phyloP scores from a whole-genome alignment of 208 protist genomes.

The Phytomonas serpens region DNA sequence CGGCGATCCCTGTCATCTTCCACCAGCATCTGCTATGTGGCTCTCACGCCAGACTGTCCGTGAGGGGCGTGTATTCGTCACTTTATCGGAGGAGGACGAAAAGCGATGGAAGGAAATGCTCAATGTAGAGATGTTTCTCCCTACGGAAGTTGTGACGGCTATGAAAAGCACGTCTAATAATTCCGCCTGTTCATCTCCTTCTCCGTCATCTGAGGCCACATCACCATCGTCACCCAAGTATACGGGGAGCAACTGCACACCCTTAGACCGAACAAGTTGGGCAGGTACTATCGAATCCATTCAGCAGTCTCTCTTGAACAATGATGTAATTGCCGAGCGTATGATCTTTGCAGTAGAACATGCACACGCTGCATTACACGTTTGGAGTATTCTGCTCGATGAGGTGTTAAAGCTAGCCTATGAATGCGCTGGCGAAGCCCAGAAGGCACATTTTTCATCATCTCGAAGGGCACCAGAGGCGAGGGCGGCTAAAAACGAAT shows the following conservation, averaged over 20 bases:
- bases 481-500: not conserved
- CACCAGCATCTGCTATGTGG: constrained; percentile 34
- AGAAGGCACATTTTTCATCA: not conserved
- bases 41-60: constrained; percentile 37
- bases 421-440: constrained; percentile 17
- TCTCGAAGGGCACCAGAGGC: not conserved
- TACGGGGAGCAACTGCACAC: not conserved
- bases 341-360: constrained; percentile 74
- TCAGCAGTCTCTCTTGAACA: constrained; percentile 12
- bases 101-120: constrained; percentile 11
- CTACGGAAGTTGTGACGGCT: not conserved
- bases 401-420: constrained; percentile 43
- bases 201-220: not conserved
- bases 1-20: constrained; percentile 9
- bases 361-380: constrained; percentile 35
- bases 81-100: constrained; percentile 13
- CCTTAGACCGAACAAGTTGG: not conserved
- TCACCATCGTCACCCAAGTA: not conserved
- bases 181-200: not conserved
- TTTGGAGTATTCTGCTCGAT: constrained; percentile 68
- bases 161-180: not conserved
- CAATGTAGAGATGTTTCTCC: constrained; percentile 8
- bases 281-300: not conserved
- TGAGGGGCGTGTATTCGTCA: constrained; percentile 34
- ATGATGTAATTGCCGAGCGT: constrained; percentile 30